Percentiles rank a stretch among this genome's conserved stretches.
These are phyloP conservation scores for Ambrosia artemisiifolia DNA, from an alignment of 129 eudicot species.

Conservation along the genomic window DNA sequence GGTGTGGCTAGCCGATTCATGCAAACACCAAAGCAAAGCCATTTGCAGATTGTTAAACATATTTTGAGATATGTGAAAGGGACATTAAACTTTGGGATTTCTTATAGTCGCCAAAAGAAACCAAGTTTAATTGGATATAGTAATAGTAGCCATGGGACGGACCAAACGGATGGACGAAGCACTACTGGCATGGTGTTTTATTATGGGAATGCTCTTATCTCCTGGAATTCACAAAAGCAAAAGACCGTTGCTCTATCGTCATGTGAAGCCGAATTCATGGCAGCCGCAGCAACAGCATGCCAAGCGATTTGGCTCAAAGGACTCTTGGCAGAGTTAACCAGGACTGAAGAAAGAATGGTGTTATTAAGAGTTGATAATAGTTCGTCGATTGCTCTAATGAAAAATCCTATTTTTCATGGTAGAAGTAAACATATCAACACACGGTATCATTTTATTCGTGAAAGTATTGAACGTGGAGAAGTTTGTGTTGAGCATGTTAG, in stretches of 20 bases:
- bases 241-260: neutral
- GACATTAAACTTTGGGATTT: neutral
- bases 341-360: neutral
- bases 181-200: neutral
- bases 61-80: no score
- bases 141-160: neutral
- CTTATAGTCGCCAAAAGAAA: no score
- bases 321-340: neutral
- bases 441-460: no score
- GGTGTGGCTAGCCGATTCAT: neutral
- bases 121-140: neutral
- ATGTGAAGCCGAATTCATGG: neutral
- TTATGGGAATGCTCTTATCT: no score
- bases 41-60: neutral
- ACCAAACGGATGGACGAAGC: neutral
- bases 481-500: no score
- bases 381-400: neutral
- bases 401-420: no score
- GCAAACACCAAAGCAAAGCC: neutral
- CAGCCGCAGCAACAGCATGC: neutral
- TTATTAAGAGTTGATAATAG: neutral
- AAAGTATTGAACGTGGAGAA: no score
- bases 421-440: no score
- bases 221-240: neutral
- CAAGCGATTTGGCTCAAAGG: neutral